Evolutionary conservation across 768 basidiomycete genomes (phyloP), one percentile per base, ranked within the genome.

Genomic region (Rhizopogon roseolus): DNA sequence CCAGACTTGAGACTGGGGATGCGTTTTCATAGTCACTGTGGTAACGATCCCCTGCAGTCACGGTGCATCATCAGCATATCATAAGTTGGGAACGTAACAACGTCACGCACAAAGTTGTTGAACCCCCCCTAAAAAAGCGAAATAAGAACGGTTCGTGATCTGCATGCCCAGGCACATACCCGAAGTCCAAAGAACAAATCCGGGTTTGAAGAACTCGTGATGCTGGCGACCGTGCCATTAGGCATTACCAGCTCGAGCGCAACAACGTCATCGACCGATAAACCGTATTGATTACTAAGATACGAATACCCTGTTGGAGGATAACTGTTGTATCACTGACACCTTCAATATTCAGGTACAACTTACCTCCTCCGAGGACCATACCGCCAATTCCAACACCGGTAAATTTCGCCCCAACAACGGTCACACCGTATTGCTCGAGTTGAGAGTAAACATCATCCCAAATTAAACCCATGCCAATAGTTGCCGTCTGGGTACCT

Each of bases 1-100:
- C 84, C 83, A 86, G 53, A 86, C 78, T 65, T 76, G 63, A 0
- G 69, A 67, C 66, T 85, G 82, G 6, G 84, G 77, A 60, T 73
- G 74, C 0, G 81, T 72, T 56, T 76, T 77, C 19, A 86, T 50
- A 0, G 77, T 80, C 59, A 86, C 80, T 40, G 66, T 73, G 0
- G 84, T 86, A 3, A 86, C 80, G 36, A 86, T 79, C 1, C 85
- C 85, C 75, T 77, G 38, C 13, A 37, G 29, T n/a, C n/a, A n/a
- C n/a, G n/a, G n/a, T 16, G 40, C 4, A 29, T 11, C 4, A 29
- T 11, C 6, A 34, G 46, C 14, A n/a, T 7, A 28, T 28, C 9
- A 6, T 22, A 27, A 19, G n/a, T 6, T 0, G 2, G 2, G 6
- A 5, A 36, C 19, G 32, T 13, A 52, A 17, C 2, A 8, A 34